Percentiles rank a stretch among this genome's conserved stretches.
These are phyloP conservation scores for Crithidia bombi DNA, from an alignment of 208 protist genomes.

Conservation along the genomic window DNA sequence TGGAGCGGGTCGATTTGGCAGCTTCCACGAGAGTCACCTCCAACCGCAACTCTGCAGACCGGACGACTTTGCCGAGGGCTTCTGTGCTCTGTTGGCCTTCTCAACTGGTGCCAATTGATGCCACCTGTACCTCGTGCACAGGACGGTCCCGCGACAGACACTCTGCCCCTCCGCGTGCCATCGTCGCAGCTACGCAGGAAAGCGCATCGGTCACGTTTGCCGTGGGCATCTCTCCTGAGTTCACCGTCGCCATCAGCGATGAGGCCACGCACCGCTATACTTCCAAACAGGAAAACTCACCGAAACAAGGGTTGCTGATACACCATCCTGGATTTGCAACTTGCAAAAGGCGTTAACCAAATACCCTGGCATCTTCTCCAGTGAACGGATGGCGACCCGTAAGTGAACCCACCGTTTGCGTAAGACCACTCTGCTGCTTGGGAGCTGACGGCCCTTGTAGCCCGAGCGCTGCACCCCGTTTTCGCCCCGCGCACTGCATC, in stretches of 20 bases:
- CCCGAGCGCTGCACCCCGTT: no score
- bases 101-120: slow-evolving; percentile 25
- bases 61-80: slow-evolving; percentile 4
- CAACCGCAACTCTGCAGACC: slow-evolving; percentile 20
- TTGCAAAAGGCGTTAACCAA: neutral
- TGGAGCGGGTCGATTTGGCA: slow-evolving; percentile 31
- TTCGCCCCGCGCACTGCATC: neutral
- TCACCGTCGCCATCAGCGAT: neutral
- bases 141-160: neutral
- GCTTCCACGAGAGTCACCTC: slow-evolving; percentile 33
- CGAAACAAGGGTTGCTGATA: neutral
- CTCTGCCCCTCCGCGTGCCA: slow-evolving; percentile 1
- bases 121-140: slow-evolving; percentile 9
- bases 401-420: no score
- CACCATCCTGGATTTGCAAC: no score
- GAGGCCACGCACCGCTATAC: neutral
- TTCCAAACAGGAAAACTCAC: neutral
- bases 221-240: slow-evolving; percentile 25
- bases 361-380: neutral
- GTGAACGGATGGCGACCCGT: no score
- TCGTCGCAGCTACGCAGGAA: neutral
- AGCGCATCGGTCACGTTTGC: slow-evolving; percentile 6
- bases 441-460: no score
- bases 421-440: no score
- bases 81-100: slow-evolving; percentile 21